phyloP scores from a whole-genome alignment of 2,329 filamentous ascomycete genomes.

The Colletotrichum cereale region DNA sequence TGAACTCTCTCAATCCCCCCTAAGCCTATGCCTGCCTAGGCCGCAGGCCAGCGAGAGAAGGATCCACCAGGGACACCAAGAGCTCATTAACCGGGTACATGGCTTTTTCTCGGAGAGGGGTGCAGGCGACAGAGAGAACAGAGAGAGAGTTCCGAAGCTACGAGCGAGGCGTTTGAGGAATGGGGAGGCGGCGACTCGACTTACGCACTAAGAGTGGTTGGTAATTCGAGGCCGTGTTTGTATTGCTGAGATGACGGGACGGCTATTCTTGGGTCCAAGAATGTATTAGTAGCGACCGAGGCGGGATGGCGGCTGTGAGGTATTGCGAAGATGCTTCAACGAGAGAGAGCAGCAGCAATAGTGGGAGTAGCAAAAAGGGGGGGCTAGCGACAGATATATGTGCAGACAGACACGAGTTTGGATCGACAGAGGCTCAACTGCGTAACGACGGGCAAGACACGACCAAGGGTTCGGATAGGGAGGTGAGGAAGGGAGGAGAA shows the following conservation, averaged over 20 bases:
- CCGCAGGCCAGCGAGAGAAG: background rate
- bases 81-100: slow-evolving; percentile 17
- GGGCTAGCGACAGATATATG: slow-evolving; percentile 17
- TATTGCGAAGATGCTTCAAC: slow-evolving; percentile 2
- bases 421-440: slow-evolving; percentile 6
- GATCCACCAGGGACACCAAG: slow-evolving; percentile 10
- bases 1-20: slow-evolving; percentile 15
- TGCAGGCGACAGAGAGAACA: too few relatives aligned
- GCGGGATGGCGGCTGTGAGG: background rate
- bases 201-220: slow-evolving; percentile 19
- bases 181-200: slow-evolving; percentile 7
- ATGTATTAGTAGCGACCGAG: slow-evolving; percentile 24
- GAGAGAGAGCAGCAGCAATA: background rate
- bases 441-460: slow-evolving; percentile 34
- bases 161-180: slow-evolving; percentile 21
- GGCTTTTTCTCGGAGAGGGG: background rate
- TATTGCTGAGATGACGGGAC: background rate
- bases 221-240: slow-evolving; percentile 18
- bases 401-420: slow-evolving; percentile 19
- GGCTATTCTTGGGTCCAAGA: slow-evolving; percentile 5
- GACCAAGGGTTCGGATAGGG: background rate
- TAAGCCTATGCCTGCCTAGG: background rate
- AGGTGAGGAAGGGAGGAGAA: slow-evolving; percentile 18
- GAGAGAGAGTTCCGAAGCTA: background rate
- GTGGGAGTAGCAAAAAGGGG: slow-evolving; percentile 2